Conservation (phyloP, 257 asterid species). For the Galeopsis tetrahit region DNA sequence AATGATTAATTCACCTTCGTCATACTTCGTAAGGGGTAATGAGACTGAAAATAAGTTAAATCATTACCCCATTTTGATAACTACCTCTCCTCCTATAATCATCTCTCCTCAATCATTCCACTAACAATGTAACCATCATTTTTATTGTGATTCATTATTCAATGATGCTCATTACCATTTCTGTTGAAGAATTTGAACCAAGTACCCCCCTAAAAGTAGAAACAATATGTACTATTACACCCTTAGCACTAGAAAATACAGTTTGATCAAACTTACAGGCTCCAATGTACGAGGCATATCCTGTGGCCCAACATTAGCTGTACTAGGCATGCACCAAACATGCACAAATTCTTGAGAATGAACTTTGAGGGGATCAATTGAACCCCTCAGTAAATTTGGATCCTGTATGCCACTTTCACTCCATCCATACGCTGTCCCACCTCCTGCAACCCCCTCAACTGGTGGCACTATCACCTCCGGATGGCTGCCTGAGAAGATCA, state of each 20-base stretch:
- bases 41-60: too few relatives aligned
- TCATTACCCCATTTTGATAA: too few relatives aligned
- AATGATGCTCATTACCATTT: too few relatives aligned
- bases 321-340: slow-evolving; percentile 95
- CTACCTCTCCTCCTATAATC: too few relatives aligned
- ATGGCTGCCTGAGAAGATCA: slow-evolving; percentile 59
- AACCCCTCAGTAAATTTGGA: slow-evolving; percentile 59
- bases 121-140: too few relatives aligned
- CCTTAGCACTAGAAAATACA: slow-evolving; percentile 23
- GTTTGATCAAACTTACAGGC: slow-evolving; percentile 57
- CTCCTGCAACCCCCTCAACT: slow-evolving; percentile 98
- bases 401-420: slow-evolving; percentile 60
- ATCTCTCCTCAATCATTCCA: too few relatives aligned
- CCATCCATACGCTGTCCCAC: slow-evolving; percentile 99
- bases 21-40: too few relatives aligned
- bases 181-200: too few relatives aligned
- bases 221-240: slow-evolving; percentile 9
- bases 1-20: too few relatives aligned
- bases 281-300: slow-evolving; percentile 87
- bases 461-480: slow-evolving; percentile 72
- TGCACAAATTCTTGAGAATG: slow-evolving; percentile 80
- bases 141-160: too few relatives aligned
- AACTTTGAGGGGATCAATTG: slow-evolving; percentile 80
- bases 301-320: slow-evolving; percentile 92
- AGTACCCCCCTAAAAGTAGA: neutral